phyloP scores from a whole-genome alignment of 805 yeast species.

The Barnettozyma botsteinii region DNA sequence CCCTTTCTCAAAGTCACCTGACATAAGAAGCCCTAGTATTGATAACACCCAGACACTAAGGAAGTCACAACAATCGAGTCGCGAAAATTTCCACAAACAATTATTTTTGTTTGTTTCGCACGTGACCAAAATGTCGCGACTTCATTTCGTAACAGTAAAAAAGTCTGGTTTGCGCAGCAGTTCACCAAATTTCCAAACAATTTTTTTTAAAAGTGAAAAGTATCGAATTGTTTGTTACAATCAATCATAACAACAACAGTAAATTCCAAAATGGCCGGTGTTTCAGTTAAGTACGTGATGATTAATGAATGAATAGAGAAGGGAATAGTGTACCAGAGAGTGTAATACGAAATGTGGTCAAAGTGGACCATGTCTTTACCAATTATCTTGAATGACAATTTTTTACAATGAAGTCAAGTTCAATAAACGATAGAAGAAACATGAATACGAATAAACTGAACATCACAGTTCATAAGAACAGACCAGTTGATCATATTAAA shows the following conservation, averaged over 20 bases:
- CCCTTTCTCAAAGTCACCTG: conserved; percentile 2
- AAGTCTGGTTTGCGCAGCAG: conserved; percentile 12
- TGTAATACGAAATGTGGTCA: not conserved
- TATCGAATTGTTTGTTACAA: conserved; percentile 3
- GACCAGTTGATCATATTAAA: no score
- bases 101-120: not conserved
- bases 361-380: not conserved
- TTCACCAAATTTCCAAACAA: conserved; percentile 11
- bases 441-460: not conserved
- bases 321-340: not conserved
- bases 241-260: conserved; percentile 5
- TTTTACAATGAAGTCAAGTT: not conserved
- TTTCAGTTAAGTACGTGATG: conserved; percentile 87
- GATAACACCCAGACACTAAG: no score
- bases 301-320: not conserved
- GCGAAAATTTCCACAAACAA: conserved; percentile 3
- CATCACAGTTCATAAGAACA: no score
- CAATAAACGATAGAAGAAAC: not conserved
- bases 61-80: not conserved
- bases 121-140: conserved; percentile 5
- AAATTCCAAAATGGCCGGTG: conserved; percentile 80
- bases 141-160: not conserved
- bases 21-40: not conserved
- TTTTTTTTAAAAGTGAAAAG: conserved; percentile 12
- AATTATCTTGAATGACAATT: not conserved